Evolutionary conservation across 192 early-diverging fungal species (phyloP).

Genomic region (Diversispora epigaea): DNA sequence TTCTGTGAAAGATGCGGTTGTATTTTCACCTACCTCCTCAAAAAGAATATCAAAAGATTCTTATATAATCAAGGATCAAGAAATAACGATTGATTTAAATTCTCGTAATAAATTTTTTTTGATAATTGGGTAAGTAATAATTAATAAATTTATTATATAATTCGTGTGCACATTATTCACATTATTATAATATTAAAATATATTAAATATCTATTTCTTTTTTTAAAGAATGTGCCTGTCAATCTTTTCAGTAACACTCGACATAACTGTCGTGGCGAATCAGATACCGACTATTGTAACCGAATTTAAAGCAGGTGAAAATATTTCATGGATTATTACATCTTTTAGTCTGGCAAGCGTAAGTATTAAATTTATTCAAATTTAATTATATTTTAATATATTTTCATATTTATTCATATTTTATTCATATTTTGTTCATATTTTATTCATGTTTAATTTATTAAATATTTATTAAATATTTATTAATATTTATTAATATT

Average conservation of each 20-base stretch:
- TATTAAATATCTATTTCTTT: no score
- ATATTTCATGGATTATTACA: conserved; percentile 78
- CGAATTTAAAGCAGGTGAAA: conserved; percentile 57
- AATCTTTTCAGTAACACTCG: conserved; percentile 57
- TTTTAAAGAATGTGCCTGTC: conserved; percentile 35
- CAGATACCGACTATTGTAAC: conserved; percentile 60
- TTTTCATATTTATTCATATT: no score
- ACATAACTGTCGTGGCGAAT: conserved; percentile 62
- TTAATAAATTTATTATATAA: background rate
- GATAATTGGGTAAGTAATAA: conserved; percentile 6
- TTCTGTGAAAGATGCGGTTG: background rate
- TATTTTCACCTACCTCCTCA: background rate
- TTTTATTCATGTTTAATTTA: background rate
- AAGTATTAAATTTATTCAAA: background rate
- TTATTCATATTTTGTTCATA: background rate
- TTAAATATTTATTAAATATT: background rate
- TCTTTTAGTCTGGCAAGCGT: conserved; percentile 44
- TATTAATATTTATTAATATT: background rate
- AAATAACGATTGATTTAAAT: background rate
- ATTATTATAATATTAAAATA: background rate
- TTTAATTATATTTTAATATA: background rate
- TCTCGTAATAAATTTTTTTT: background rate
- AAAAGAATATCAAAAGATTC: background rate
- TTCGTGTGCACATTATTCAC: background rate
- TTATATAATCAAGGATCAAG: background rate